Evolutionary conservation across 1,139 yeast genomes (phyloP), one percentile per base, ranked within the genome.

Genomic region (Yarrowia galli): DNA sequence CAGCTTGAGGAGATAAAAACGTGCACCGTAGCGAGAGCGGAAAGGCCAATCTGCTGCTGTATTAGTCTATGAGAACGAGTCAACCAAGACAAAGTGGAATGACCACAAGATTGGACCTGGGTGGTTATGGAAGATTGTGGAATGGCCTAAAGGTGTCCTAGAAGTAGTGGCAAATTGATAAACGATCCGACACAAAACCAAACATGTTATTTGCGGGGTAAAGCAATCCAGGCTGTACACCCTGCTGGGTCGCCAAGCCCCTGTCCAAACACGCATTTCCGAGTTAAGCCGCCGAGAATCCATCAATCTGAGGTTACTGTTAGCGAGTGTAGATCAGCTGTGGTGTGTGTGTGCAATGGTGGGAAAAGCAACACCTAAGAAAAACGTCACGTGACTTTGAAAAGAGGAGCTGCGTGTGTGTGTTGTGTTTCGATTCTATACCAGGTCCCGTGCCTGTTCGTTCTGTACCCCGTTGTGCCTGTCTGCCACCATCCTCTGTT

Each of bases 191-290:
- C 6, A 7, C 12, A 9, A n/a, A 18, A 12, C 23, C 20, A 43
- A 13, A 10, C 9, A 9, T 16, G 3, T 16, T 10, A 13, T 48
- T 48, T 25, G 53, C 53, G 53, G 53, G 53, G 53, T 48, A 48
- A 48, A 48, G 53, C 38, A 28, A 49, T 18, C 56, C 35, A 13
- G 58, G 58, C 58, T 51, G 58, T 51, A 35, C 58, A 20, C 22
- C 38, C 53, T 20, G 28, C 25, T 35, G 38, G 12, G 18, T 22
- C 12, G 58, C 58, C 58, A 51, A 51, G 58, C 58, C 58, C 58
- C 58, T 51, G 58, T 51, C 58, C 42, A 51, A 51, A 51, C 58
- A 51, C 42, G 58, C 58, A 51, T 51, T 42, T 35, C 58, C 58
- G 58, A 51, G 54, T 49, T 49, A 32, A 18, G 54, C 54, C 54